A percentile compares a stretch with the other conserved stretches of the same genome.
These are phyloP conservation scores for Colletotrichum australisinense DNA, from an alignment of 2,329 filamentous ascomycete species.

Conservation along the genomic window DNA sequence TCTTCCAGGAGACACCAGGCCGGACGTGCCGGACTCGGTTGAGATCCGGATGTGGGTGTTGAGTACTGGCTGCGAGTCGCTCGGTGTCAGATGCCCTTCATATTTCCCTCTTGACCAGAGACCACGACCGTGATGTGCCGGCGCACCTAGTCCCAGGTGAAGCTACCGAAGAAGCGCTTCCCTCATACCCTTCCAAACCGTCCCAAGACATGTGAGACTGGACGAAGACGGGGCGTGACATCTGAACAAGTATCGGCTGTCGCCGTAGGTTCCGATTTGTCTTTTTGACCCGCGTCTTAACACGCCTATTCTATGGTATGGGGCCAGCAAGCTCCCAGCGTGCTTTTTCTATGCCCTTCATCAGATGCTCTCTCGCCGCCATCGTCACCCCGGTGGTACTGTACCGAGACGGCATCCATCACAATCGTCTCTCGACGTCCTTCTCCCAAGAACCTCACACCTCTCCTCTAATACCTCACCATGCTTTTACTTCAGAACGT, in stretches of 20 bases:
- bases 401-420: not conserved
- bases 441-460: not conserved
- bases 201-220: not conserved
- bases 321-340: not conserved
- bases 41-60: no score
- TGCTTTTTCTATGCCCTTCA: not conserved
- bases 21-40: no score
- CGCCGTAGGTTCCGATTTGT: slow-evolving; percentile 6
- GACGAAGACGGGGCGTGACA: not conserved
- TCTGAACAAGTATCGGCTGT: not conserved
- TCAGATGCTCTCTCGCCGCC: not conserved
- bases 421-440: not conserved
- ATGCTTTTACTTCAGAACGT: not conserved
- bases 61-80: no score
- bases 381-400: not conserved
- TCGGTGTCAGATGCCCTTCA: no score
- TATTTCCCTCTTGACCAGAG: no score
- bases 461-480: not conserved
- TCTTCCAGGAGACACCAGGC: no score
- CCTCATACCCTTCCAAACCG: no score
- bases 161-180: no score
- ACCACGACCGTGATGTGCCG: no score
- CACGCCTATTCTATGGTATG: not conserved
- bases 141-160: no score
- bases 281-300: not conserved